A percentile compares a stretch with the other conserved stretches of the same genome.
Evolutionary conservation across 306 rosid genomes (phyloP).

Genomic region (Spatholobus suberectus): DNA sequence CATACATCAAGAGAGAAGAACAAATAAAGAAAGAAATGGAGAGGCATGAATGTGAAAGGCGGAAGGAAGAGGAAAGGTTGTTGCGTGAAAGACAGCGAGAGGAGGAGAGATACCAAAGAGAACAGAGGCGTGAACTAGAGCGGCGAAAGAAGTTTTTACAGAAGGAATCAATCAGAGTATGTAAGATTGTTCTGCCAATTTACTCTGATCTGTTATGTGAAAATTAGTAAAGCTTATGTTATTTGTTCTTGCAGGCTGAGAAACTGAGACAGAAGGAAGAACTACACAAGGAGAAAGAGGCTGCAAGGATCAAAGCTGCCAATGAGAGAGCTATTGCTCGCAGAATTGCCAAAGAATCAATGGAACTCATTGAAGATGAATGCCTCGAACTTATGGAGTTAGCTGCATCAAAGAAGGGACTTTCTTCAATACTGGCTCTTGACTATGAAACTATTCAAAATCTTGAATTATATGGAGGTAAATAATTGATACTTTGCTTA

Average conservation of each 20-base stretch:
- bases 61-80: constrained; percentile 77
- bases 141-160: constrained; percentile 72
- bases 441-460: constrained; percentile 69
- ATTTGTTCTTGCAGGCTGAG: constrained; percentile 58
- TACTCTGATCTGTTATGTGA: constrained; percentile 23
- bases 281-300: constrained; percentile 69
- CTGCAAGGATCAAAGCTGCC: constrained; percentile 75
- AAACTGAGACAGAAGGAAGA: constrained; percentile 79
- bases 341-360: constrained; percentile 70
- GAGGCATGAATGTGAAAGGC: constrained; percentile 76
- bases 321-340: constrained; percentile 78
- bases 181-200: constrained; percentile 41
- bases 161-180: constrained; percentile 76
- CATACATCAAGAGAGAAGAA: constrained; percentile 69
- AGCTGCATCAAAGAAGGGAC: constrained; percentile 70
- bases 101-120: constrained; percentile 76
- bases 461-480: constrained; percentile 70
- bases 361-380: constrained; percentile 81
- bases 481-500: neutral
- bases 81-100: constrained; percentile 79
- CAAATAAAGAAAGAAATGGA: constrained; percentile 75
- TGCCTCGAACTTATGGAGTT: constrained; percentile 79
- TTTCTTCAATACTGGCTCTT: constrained; percentile 67
- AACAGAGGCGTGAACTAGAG: constrained; percentile 75
- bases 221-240: constrained; percentile 33